Conservation (phyloP, 495 filamentous ascomycete genomes). For the Rostrohypoxylon terebratum region DNA sequence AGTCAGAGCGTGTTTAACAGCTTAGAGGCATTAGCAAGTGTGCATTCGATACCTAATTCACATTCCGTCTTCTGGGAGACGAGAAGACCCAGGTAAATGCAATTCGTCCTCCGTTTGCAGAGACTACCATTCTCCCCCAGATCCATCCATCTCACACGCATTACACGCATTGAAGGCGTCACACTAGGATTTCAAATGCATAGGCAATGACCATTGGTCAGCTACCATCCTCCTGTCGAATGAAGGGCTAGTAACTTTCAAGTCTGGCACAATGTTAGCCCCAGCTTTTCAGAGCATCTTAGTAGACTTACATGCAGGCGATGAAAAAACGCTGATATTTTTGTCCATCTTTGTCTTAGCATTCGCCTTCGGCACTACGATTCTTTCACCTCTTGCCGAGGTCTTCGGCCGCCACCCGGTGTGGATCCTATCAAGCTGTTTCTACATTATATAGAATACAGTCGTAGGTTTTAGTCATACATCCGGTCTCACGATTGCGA, state of each 20-base stretch:
- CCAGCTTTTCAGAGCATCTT: slow-evolving; percentile 68
- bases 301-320: slow-evolving; percentile 65
- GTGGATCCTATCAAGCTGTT: slow-evolving; percentile 59
- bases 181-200: background rate
- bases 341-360: slow-evolving; percentile 63
- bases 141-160: background rate
- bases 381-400: slow-evolving; percentile 71
- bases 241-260: slow-evolving; percentile 72
- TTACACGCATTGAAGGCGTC: background rate
- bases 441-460: slow-evolving; percentile 62
- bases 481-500: slow-evolving; percentile 61
- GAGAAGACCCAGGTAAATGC: background rate
- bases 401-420: slow-evolving; percentile 65
- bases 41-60: background rate
- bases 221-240: slow-evolving; percentile 63
- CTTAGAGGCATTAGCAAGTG: background rate
- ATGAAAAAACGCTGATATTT: slow-evolving; percentile 43
- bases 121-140: background rate
- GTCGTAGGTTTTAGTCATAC: slow-evolving; percentile 60
- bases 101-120: background rate
- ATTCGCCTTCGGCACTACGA: slow-evolving; percentile 68
- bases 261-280: slow-evolving; percentile 75
- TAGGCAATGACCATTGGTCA: slow-evolving; percentile 46
- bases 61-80: background rate
- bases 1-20: too few relatives aligned